phyloP scores from a whole-genome alignment of 2,329 filamentous ascomycete genomes.

The Diaporthe nobilis region DNA sequence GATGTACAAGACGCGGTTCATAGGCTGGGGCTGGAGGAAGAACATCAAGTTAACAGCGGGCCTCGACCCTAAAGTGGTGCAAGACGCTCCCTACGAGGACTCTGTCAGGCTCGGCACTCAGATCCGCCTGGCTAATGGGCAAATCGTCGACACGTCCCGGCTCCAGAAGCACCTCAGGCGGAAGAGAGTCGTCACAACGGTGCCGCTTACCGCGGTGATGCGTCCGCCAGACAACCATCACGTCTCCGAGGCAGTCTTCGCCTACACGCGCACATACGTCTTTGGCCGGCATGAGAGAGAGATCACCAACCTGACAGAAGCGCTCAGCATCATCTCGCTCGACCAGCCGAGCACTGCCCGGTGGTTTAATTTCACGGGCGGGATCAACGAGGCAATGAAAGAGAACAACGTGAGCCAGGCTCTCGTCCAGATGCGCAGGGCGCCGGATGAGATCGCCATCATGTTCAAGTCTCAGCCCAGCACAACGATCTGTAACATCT shows the following conservation, averaged over 20 bases:
- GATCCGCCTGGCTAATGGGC: conserved; percentile 25
- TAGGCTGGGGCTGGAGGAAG: conserved; percentile 33
- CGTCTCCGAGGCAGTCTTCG: conserved; percentile 27
- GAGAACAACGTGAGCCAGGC: conserved; percentile 14
- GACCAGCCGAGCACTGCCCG: conserved; percentile 19
- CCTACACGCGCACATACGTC: conserved; percentile 25
- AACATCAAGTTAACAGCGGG: conserved; percentile 21
- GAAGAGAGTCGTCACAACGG: not conserved
- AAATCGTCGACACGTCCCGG: conserved; percentile 17
- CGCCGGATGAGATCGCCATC: conserved; percentile 21
- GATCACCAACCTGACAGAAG: conserved; percentile 5
- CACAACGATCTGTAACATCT: conserved; percentile 24
- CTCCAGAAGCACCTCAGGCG: conserved; percentile 25
- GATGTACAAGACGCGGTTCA: conserved; percentile 31
- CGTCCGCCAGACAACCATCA: conserved; percentile 14
- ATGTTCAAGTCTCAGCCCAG: conserved; percentile 20
- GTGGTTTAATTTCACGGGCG: conserved; percentile 7
- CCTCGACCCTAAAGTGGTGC: conserved; percentile 16
- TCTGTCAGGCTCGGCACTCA: conserved; percentile 5
- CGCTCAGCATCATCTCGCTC: not conserved
- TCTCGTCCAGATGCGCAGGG: conserved; percentile 16
- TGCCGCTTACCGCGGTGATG: not conserved
- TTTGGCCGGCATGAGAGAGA: conserved; percentile 2
- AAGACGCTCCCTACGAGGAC: not conserved
- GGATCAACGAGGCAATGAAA: not conserved